Base-by-base conservation (phyloP, 2,329 filamentous ascomycete species). In the Alternaria burnsii region DNA sequence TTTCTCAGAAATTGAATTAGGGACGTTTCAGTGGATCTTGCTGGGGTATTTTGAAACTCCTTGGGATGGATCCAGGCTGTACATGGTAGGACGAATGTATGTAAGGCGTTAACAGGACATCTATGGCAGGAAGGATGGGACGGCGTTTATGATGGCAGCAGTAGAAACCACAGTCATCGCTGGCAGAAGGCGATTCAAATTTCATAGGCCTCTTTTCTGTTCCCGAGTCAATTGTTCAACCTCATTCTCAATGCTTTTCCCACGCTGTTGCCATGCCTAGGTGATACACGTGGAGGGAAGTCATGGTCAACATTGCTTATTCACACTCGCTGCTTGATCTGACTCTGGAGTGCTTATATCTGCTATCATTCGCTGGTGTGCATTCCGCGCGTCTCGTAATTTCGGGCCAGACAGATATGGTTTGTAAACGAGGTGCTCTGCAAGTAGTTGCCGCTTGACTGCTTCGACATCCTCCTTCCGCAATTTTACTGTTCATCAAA, bases 1-100 rank as follows among this genome's bases (percentile, higher is more conserved):
- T 32, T 4, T 18, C 50, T 52, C 52, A 48, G 16, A 26, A 12
- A 16, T 50, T 58, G 16, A 24, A 52, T 24, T 59, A 65, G 47
- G 32, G 10, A 24, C 16, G 9, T 38, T 38, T 20, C 36, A 50
- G 20, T 6, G 8, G 41, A 8, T 14, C 16, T 57, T 32, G 36
- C 28, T 14, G 36, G 32, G 20, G 43, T 8, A 12, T 47, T 28
- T 18, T 11, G 22, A 16, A 38, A 36, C 14, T 56, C 9, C 22
- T 22, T 22, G 20, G 9, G 26, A n/a, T 36, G 10, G 3, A 28
- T 38, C 12, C 26, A 12, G 26, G 24, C 20, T 26, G 20, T 50
- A 32, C 38, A 26, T 50, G 18, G 30, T 36, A 24, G 7, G 7
- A 24, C 24, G 14, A 14, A 36, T 48, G 14, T 14, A 28, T 36